A percentile compares a stretch with the other conserved stretches of the same genome.
phyloP scores from a whole-genome alignment of 345 rosid species.

The Dimocarpus longan region DNA sequence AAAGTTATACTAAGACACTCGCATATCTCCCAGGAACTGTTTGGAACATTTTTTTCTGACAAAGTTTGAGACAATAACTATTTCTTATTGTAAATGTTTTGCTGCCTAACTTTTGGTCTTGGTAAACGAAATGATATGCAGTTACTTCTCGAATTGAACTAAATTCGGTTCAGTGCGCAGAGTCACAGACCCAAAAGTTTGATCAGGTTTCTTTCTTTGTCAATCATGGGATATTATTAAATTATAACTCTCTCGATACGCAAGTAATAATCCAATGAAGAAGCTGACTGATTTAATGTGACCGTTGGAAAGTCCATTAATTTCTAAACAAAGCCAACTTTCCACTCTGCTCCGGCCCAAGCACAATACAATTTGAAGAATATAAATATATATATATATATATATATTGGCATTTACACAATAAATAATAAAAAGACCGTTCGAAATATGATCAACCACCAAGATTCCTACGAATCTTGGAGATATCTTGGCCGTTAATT shows the following conservation, averaged over 20 bases:
- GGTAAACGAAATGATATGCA: constrained; percentile 6
- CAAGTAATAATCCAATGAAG: neutral
- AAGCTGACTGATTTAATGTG: constrained; percentile 2
- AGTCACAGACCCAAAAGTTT: neutral
- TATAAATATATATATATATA: neutral
- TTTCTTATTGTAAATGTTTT: too few species aligned
- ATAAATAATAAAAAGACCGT: neutral
- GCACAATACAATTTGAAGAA: neutral
- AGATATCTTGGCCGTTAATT: constrained; percentile 45
- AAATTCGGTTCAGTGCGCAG: neutral
- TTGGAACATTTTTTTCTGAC: too few species aligned
- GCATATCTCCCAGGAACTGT: too few species aligned
- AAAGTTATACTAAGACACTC: too few species aligned
- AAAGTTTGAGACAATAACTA: too few species aligned
- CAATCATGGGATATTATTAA: neutral
- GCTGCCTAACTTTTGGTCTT: neutral
- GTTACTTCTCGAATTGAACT: neutral
- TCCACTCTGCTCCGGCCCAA: neutral
- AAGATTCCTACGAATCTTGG: constrained; percentile 46
- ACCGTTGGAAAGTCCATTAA: constrained; percentile 28
- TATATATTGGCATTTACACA: neutral
- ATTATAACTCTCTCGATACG: neutral
- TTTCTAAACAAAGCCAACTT: neutral
- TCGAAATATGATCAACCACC: constrained; percentile 35
- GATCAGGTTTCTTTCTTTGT: neutral